Conservation (phyloP, 352 stramenopile genomes). For the Globisporangium rhizosaccharum region DNA sequence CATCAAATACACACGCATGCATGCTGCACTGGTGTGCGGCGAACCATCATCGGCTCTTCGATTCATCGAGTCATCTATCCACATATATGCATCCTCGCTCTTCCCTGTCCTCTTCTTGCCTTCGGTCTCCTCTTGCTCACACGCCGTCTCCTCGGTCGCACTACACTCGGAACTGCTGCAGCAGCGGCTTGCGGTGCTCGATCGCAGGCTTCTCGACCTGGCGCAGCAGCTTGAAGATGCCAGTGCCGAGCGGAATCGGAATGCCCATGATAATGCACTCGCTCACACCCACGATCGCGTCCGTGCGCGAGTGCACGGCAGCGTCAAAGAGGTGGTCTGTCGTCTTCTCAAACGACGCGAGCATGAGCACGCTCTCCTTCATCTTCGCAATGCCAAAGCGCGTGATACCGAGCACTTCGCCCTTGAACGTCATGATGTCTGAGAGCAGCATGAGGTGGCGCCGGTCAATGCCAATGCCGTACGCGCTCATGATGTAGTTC, state of each 20-base stretch:
- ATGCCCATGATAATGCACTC: conserved; percentile 99
- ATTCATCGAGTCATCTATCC: too few species aligned
- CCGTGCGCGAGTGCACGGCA: conserved; percentile 95
- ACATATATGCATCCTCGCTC: too few species aligned
- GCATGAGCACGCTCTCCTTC: conserved; percentile 99
- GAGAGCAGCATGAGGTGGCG: conserved; percentile 98
- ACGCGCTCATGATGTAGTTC: conserved; percentile 98
- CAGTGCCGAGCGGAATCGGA: conserved; percentile 96
- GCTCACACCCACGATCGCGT: conserved; percentile 98
- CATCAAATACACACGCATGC: too few species aligned
- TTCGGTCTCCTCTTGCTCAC: too few species aligned
- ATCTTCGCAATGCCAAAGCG: conserved; percentile 99
- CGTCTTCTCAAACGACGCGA: conserved; percentile 99
- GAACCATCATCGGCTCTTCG: too few species aligned
- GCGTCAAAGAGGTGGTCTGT: conserved; percentile 99
- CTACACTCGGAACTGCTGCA: conserved; percentile 30
- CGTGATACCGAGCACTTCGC: conserved; percentile 84
- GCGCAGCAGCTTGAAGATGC: conserved; percentile 95
- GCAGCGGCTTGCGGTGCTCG: conserved; percentile 53
- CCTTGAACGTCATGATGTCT: conserved; percentile 99
- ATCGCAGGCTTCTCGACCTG: conserved; percentile 75
- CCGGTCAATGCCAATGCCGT: conserved; percentile 98
- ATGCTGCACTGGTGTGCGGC: too few species aligned
- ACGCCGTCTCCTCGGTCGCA: too few species aligned
- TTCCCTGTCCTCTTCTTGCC: too few species aligned